These are phyloP conservation scores for Ustilago loliicola DNA, from an alignment of 1,284 basidiomycete genomes.

Conservation along the genomic window DNA sequence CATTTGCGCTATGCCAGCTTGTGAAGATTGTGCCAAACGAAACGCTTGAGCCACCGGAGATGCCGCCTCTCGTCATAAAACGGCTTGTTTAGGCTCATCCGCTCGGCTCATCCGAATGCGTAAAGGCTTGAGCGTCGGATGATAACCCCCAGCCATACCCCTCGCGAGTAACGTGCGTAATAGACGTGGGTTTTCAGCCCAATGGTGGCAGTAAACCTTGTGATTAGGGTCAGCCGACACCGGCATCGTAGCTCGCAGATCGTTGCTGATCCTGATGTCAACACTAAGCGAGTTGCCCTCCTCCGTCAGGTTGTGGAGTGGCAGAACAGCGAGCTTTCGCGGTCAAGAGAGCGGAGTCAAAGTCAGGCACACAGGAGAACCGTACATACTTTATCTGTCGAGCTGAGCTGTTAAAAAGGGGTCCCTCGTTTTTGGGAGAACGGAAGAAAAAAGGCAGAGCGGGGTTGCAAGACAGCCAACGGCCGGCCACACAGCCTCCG, in stretches of 20 bases:
- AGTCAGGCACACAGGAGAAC: not conserved
- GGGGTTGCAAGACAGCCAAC: too few species aligned
- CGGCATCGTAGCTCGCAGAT: not conserved
- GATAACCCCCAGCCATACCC: too few species aligned
- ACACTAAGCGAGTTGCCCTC: not conserved
- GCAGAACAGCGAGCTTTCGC: not conserved
- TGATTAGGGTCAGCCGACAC: not conserved
- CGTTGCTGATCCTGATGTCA: not conserved
- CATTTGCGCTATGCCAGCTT: too few species aligned
- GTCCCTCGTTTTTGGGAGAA: not conserved
- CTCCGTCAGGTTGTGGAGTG: not conserved
- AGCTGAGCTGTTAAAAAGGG: not conserved
- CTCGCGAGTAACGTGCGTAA: too few species aligned
- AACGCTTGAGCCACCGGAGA: too few species aligned
- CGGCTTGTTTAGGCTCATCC: not conserved
- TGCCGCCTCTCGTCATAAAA: not conserved
- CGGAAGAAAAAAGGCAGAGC: not conserved
- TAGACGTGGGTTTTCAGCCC: not conserved
- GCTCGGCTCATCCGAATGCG: not conserved
- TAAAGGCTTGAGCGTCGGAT: not conserved
- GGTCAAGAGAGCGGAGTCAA: not conserved
- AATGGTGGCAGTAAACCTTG: not conserved
- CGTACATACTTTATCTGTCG: not conserved
- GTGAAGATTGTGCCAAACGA: too few species aligned
- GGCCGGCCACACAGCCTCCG: slow-evolving; percentile 2